phyloP scores from a whole-genome alignment of 176 grass and related monocot genomes.

The Rhynchospora pubera region DNA sequence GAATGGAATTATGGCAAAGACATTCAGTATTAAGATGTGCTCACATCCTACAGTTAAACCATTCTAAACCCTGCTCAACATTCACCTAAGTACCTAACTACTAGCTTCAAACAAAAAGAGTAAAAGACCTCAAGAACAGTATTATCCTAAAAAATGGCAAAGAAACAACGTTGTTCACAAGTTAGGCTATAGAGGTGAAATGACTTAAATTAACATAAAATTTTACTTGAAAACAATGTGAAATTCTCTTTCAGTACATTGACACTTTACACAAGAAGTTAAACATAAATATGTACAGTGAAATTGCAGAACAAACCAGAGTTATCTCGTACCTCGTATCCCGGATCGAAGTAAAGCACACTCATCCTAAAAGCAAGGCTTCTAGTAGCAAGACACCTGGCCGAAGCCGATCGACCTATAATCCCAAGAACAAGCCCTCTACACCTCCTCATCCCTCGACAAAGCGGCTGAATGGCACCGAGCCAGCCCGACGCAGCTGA shows the following conservation, averaged over 20 bases:
- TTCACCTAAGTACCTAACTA: neutral
- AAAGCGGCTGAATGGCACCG: constrained; percentile 66
- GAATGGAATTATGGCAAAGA: neutral
- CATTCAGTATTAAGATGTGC: neutral
- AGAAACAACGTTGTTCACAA: neutral
- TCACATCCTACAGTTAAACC: neutral
- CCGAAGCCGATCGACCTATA: constrained; percentile 65
- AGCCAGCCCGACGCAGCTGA: constrained; percentile 61
- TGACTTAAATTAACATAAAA: neutral
- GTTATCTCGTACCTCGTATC: constrained; percentile 44
- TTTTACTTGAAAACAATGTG: neutral
- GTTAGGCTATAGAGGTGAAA: neutral
- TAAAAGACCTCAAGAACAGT: neutral
- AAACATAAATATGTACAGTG: neutral
- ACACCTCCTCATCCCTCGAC: constrained; percentile 85
- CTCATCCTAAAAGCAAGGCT: constrained; percentile 93
- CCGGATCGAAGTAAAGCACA: constrained; percentile 89
- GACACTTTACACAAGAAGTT: neutral
- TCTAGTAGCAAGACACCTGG: constrained; percentile 75
- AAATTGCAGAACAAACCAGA: neutral
- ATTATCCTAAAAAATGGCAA: neutral
- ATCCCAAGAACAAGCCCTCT: constrained; percentile 89
- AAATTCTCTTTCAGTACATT: neutral
- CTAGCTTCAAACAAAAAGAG: neutral
- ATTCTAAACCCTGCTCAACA: neutral